Evolutionary conservation across 495 filamentous ascomycete genomes (phyloP).

Genomic region (Saxophila tyrrhenica): DNA sequence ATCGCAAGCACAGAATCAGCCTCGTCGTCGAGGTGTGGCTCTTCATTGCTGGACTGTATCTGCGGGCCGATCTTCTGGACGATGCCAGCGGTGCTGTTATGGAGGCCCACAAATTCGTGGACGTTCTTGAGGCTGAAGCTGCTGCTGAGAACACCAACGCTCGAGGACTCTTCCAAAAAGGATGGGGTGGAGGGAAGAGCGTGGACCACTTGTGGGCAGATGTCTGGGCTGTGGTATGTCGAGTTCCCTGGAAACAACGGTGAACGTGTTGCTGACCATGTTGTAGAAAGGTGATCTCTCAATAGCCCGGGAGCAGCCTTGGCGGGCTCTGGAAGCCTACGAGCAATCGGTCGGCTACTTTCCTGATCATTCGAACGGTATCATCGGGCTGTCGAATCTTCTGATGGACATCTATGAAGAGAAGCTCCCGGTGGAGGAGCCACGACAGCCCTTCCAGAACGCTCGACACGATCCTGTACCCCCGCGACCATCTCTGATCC

Average conservation of each 20-base stretch:
- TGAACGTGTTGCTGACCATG: not conserved
- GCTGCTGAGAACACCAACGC: constrained; percentile 39
- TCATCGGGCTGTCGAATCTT: constrained; percentile 69
- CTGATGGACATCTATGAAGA: constrained; percentile 76
- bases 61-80: constrained; percentile 62
- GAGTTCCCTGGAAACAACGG: not conserved
- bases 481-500: not conserved
- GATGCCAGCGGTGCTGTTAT: constrained; percentile 68
- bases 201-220: constrained; percentile 74
- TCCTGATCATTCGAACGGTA: constrained; percentile 67
- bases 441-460: not conserved
- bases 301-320: constrained; percentile 47
- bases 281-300: constrained; percentile 56
- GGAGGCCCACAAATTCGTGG: constrained; percentile 65
- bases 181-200: constrained; percentile 65
- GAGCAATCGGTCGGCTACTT: constrained; percentile 67
- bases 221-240: constrained; percentile 56
- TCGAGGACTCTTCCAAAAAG: constrained; percentile 43
- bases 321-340: constrained; percentile 58
- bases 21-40: constrained; percentile 76
- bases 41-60: constrained; percentile 75
- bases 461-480: not conserved
- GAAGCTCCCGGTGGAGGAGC: constrained; percentile 38
- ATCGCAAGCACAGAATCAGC: constrained; percentile 26
- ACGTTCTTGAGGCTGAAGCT: constrained; percentile 41